Evolutionary conservation across 2,329 filamentous ascomycete genomes (phyloP), one percentile per base, ranked within the genome.

Genomic region (Pseudocercospora fijiensis): DNA sequence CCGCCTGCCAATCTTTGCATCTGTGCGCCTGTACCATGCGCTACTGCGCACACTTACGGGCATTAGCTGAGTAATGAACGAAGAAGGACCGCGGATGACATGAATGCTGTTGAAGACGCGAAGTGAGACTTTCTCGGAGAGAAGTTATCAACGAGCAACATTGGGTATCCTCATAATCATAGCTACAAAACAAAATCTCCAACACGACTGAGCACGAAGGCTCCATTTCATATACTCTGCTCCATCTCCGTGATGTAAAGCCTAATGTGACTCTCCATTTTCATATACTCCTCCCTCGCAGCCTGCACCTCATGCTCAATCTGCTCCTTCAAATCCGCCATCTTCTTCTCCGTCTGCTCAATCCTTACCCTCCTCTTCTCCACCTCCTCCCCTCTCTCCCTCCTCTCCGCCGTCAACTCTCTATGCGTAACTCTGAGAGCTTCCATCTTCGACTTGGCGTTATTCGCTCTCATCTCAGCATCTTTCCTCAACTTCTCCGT

Each of bases 181-280:
- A 45, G 4, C 18, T 52, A 10, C 45, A 24, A 24, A 30, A 30
- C 22, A 28, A 52, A 52, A 47, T 18, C 16, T 26, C 49, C 5
- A 52, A 24, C 49, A 28, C 24, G 20, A 28, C 45, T 3, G 16
- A 20, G 43, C 20, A 24, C 20, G 18, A 20, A 27, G 45, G 24
- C 13, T 24, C 24, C 49, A 9, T 22, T 63, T 72, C 69, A 75
- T 70, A 95, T 86, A 62, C 88, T 89, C 79, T 97, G 93, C 79
- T 98, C 95, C 93, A 99, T 97, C 83, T 99, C 95, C 4, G 91
- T 96, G 74, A 99, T 96, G 81, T 99, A 99, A 67, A 98, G 83
- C 79, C 93, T 94, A 77, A 99, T 96, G 76, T 99, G 95, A 41
- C 92, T 89, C 78, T 98, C 94, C 87, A 99, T 90, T 86, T 97